These are phyloP conservation scores for Teratosphaeria nubilosa DNA, from an alignment of 2,329 filamentous ascomycete genomes.

Conservation along the genomic window DNA sequence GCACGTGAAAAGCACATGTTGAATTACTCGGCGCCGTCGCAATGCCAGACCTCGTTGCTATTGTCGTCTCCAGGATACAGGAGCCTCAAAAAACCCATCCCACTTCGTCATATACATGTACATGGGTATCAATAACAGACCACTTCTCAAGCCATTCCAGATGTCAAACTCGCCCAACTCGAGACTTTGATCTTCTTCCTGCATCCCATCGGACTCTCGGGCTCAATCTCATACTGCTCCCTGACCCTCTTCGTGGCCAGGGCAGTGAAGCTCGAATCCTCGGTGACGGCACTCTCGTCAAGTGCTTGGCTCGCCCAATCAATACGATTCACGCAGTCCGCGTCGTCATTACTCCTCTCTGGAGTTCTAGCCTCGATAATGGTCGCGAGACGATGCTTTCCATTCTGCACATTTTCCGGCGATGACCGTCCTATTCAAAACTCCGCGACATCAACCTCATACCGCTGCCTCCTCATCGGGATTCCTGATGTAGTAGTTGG, in stretches of 20 bases:
- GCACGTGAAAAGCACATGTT: not conserved
- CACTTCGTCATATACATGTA: not conserved
- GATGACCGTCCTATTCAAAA: slow-evolving; percentile 1
- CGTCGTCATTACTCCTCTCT: not conserved
- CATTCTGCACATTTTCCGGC: not conserved
- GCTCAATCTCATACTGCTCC: not conserved
- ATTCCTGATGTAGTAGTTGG: not conserved
- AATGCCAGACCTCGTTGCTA: not conserved
- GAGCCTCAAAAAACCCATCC: not conserved
- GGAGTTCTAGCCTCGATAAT: not conserved
- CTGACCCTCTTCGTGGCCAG: slow-evolving; percentile 5
- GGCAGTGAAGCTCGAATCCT: slow-evolving; percentile 9
- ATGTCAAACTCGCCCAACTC: slow-evolving; percentile 14
- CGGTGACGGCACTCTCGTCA: slow-evolving; percentile 6
- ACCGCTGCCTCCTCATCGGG: not conserved
- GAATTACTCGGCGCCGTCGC: not conserved
- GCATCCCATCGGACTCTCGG: not conserved
- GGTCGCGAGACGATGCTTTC: not conserved
- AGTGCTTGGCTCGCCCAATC: not conserved
- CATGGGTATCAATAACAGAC: slow-evolving; percentile 1
- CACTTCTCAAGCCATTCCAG: slow-evolving; percentile 12
- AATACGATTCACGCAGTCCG: not conserved
- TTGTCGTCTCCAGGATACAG: too few relatives aligned
- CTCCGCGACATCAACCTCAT: not conserved
- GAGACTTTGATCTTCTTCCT: slow-evolving; percentile 1